phyloP scores from a whole-genome alignment of 345 rosid genomes.

The Schrenkiella parvula region DNA sequence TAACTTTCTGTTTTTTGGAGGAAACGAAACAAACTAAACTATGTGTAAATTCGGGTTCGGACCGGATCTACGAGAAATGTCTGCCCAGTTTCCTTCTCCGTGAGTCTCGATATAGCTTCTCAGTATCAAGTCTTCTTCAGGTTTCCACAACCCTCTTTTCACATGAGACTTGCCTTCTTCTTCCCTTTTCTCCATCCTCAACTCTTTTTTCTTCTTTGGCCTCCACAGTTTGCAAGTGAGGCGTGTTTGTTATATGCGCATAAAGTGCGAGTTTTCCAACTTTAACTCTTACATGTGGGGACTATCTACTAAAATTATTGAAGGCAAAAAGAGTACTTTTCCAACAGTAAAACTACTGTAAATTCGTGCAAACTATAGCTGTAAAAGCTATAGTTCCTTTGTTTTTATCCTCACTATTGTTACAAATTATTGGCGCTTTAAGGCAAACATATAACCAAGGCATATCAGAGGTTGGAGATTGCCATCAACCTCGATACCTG shows the following conservation, averaged over 20 bases:
- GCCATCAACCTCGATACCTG: conserved; percentile 33
- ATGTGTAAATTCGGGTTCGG: neutral
- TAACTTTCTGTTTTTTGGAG: neutral
- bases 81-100: conserved; percentile 88
- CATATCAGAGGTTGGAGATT: conserved; percentile 30
- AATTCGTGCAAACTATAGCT: conserved; percentile 31
- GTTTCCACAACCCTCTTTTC: conserved; percentile 81
- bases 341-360: conserved; percentile 27
- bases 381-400: conserved; percentile 22
- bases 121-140: conserved; percentile 77
- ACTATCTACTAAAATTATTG: conserved; percentile 26
- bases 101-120: conserved; percentile 62
- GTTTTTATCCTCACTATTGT: conserved; percentile 15
- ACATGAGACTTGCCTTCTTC: conserved; percentile 36
- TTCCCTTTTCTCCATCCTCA: conserved; percentile 35
- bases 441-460: conserved; percentile 9
- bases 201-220: neutral
- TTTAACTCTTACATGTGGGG: conserved; percentile 35
- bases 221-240: conserved; percentile 13
- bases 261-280: conserved; percentile 18
- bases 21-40: neutral
- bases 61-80: conserved; percentile 67
- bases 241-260: neutral
- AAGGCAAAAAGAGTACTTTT: conserved; percentile 21
- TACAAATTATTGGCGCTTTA: conserved; percentile 26